Evolutionary conservation across 305 asterid genomes (phyloP).

Genomic region (Fraxinus platypoda): DNA sequence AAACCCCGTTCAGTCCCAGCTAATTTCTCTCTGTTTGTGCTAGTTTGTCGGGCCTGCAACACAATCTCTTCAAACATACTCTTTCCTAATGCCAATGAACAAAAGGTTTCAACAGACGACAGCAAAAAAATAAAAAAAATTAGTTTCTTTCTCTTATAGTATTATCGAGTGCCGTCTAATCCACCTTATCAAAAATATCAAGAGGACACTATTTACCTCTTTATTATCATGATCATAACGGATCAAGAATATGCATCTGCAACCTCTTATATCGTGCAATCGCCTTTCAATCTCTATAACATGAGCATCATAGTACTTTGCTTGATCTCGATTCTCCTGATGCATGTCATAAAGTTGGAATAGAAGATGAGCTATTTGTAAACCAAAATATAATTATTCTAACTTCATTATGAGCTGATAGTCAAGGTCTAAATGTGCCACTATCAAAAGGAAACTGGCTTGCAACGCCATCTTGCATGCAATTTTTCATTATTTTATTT

Average conservation of each 20-base stretch:
- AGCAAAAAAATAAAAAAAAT: neutral
- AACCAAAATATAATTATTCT: neutral
- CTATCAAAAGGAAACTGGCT: neutral
- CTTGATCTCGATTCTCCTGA: slow-evolving; percentile 71
- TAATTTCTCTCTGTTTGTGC: slow-evolving; percentile 16
- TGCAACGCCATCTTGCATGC: neutral
- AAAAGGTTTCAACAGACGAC: slow-evolving; percentile 4
- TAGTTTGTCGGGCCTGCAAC: slow-evolving; percentile 56
- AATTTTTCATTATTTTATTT: neutral
- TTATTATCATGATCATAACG: slow-evolving; percentile 56
- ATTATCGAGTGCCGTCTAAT: neutral
- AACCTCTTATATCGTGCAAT: slow-evolving; percentile 81
- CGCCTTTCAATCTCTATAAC: slow-evolving; percentile 60
- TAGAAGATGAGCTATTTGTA: neutral
- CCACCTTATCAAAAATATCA: neutral
- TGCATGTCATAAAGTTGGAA: slow-evolving; percentile 13
- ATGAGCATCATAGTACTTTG: slow-evolving; percentile 72
- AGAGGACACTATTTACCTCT: slow-evolving; percentile 42
- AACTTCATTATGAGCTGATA: neutral
- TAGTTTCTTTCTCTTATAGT: neutral
- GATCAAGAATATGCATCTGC: slow-evolving; percentile 79
- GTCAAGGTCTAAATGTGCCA: neutral
- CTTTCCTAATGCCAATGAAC: slow-evolving; percentile 47
- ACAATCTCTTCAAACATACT: slow-evolving; percentile 72
- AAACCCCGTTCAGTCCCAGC: neutral